These are phyloP conservation scores for Colletotrichum sp. DNA, from an alignment of 2,329 filamentous ascomycete genomes.

Conservation along the genomic window DNA sequence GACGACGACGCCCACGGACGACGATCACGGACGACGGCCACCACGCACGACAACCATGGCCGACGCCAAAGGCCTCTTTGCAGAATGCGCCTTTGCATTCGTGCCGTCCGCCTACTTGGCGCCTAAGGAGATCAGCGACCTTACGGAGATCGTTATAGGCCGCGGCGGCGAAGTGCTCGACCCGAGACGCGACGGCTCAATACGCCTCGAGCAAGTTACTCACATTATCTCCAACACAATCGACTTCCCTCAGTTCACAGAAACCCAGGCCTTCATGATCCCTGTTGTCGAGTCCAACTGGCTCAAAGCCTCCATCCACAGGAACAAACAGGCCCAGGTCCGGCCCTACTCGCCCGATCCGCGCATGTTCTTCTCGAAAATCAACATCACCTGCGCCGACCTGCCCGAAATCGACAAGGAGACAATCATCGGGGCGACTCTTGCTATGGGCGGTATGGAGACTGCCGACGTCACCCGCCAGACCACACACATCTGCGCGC, in stretches of 20 bases:
- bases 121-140: slow-evolving; percentile 46
- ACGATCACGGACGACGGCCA: not conserved
- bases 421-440: slow-evolving; percentile 85
- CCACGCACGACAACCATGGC: slow-evolving; percentile 22
- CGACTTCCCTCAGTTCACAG: slow-evolving; percentile 88
- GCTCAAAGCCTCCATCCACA: slow-evolving; percentile 74
- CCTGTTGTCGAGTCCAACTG: slow-evolving; percentile 85
- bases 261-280: slow-evolving; percentile 77
- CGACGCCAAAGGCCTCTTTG: slow-evolving; percentile 39
- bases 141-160: slow-evolving; percentile 47
- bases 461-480: slow-evolving; percentile 72
- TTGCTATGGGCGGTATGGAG: slow-evolving; percentile 88
- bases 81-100: slow-evolving; percentile 50
- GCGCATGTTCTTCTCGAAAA: slow-evolving; percentile 85
- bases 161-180: slow-evolving; percentile 58
- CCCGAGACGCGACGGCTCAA: slow-evolving; percentile 51
- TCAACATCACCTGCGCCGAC: slow-evolving; percentile 82
- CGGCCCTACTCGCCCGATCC: slow-evolving; percentile 91
- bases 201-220: slow-evolving; percentile 54
- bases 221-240: slow-evolving; percentile 74
- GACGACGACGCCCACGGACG: not conserved
- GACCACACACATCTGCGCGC: slow-evolving; percentile 88
- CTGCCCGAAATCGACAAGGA: slow-evolving; percentile 88
- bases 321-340: slow-evolving; percentile 75
- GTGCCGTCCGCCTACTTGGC: slow-evolving; percentile 47